phyloP scores from a whole-genome alignment of 208 protist species.

The Acanthamoeba culbertsoni region DNA sequence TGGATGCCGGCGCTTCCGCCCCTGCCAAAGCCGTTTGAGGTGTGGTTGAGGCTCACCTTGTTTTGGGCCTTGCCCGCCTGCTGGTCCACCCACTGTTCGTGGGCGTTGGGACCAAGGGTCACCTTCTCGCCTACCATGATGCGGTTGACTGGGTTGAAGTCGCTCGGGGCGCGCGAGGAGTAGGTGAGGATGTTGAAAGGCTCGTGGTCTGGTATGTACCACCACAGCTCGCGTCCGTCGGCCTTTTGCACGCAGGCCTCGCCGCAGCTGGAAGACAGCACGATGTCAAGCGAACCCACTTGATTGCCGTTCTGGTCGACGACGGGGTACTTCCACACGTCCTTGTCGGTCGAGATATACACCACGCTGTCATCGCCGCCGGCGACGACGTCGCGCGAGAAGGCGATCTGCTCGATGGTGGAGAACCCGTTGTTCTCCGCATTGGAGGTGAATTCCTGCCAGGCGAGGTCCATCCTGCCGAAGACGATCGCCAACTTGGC shows the following conservation, averaged over 20 bases:
- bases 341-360: background rate
- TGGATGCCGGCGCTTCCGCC: background rate
- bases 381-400: background rate
- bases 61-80: background rate
- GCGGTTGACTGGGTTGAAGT: background rate
- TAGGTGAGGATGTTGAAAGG: background rate
- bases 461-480: background rate
- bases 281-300: background rate
- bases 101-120: background rate
- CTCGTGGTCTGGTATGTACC: slow-evolving; percentile 8
- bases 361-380: background rate
- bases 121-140: background rate
- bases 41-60: background rate
- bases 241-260: background rate
- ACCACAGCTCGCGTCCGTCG: background rate
- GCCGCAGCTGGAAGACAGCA: background rate
- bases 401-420: background rate
- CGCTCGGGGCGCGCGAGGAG: background rate
- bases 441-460: background rate
- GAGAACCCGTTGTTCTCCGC: background rate
- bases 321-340: background rate
- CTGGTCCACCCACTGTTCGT: background rate
- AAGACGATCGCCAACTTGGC: background rate
- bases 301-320: background rate
- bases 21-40: background rate